Percentiles rank a stretch among this genome's conserved stretches.
These are phyloP conservation scores for Ceratobasidium sp. DNA, from an alignment of 1,284 basidiomycete species.

Conservation along the genomic window DNA sequence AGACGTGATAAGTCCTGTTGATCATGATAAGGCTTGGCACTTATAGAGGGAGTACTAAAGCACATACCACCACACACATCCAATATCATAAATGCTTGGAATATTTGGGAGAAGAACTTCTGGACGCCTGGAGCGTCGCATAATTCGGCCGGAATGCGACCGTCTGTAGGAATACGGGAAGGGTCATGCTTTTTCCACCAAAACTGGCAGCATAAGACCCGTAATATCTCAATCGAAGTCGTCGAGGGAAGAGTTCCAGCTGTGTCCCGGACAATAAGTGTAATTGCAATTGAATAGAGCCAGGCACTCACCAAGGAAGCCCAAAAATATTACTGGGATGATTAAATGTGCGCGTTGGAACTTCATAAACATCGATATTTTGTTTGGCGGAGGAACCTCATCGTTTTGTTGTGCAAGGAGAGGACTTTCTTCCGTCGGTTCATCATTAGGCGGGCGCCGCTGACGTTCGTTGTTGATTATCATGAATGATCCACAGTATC, in stretches of 20 bases:
- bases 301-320: constrained; percentile 9
- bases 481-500: not conserved
- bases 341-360: constrained; percentile 21
- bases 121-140: constrained; percentile 12
- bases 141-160: constrained; percentile 7
- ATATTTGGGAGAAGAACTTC: not conserved
- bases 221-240: constrained; percentile 5
- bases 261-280: not conserved
- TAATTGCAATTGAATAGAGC: not conserved
- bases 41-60: not conserved
- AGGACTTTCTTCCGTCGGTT: constrained; percentile 16
- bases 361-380: not conserved
- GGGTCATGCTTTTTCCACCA: constrained; percentile 25
- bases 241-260: constrained; percentile 8
- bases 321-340: constrained; percentile 18
- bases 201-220: constrained; percentile 20
- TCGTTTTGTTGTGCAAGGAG: constrained; percentile 24
- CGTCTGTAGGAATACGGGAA: constrained; percentile 12
- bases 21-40: not conserved
- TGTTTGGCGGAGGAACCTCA: not conserved
- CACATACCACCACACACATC: constrained; percentile 20
- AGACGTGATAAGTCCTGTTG: constrained; percentile 12
- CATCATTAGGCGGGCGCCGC: not conserved
- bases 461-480: not conserved
- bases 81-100: not conserved